These are phyloP conservation scores for Backusella macrospora DNA, from an alignment of 192 early-diverging fungal species.

Conservation along the genomic window DNA sequence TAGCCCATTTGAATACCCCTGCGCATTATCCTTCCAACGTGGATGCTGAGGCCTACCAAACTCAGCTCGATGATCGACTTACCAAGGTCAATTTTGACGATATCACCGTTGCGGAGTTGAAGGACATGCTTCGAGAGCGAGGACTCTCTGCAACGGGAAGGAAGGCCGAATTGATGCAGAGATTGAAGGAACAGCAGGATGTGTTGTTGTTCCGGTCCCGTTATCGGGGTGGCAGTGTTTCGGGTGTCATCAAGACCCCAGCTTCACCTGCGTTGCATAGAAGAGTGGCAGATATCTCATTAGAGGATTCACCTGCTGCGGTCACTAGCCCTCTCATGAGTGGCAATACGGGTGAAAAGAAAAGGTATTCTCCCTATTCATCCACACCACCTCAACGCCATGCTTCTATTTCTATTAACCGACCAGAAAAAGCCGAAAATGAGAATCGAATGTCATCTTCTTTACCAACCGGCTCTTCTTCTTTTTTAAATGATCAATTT, in stretches of 20 bases:
- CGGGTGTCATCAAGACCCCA: neutral
- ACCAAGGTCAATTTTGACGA: slow-evolving; percentile 32
- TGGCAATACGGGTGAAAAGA: neutral
- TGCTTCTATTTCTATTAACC: neutral
- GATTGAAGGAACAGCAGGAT: slow-evolving; percentile 15
- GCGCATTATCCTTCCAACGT: neutral
- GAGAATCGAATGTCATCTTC: slow-evolving; percentile 1
- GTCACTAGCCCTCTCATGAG: too few species aligned
- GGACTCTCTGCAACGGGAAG: slow-evolving; percentile 16
- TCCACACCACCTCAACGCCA: neutral
- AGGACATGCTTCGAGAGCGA: slow-evolving; percentile 25
- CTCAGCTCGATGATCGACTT: slow-evolving; percentile 21
- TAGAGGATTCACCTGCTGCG: neutral
- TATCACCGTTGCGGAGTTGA: slow-evolving; percentile 32
- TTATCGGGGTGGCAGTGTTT: neutral
- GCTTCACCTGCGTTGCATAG: neutral
- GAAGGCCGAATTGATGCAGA: slow-evolving; percentile 26
- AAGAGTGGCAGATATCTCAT: neutral
- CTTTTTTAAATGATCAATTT: slow-evolving; percentile 11
- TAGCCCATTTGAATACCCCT: neutral
- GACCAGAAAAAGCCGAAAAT: neutral
- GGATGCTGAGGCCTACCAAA: neutral
- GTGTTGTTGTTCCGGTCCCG: neutral
- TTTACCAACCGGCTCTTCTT: neutral
- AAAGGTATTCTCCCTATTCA: neutral